Evolutionary conservation across 805 yeast species (phyloP).

Genomic region (Yamadazyma phyllophila): DNA sequence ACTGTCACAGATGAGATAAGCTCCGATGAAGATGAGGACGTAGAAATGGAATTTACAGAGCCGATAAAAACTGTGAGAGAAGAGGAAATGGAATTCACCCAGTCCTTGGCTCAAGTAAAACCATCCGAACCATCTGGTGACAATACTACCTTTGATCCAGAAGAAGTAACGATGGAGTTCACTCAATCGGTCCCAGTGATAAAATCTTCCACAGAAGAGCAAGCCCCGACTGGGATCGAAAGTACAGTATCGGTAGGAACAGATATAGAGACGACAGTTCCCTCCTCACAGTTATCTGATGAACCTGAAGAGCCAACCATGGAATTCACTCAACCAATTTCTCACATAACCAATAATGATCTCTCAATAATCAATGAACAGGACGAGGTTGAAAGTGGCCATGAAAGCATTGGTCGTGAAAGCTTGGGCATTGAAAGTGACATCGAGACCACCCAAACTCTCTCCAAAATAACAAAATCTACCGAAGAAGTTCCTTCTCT

Average conservation of each 20-base stretch:
- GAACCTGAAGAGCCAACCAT: slow-evolving; percentile 4
- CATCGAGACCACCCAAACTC: slow-evolving; percentile 14
- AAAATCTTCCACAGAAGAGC: neutral
- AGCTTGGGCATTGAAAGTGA: slow-evolving; percentile 4
- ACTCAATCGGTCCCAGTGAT: slow-evolving; percentile 10
- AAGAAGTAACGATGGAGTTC: slow-evolving; percentile 12
- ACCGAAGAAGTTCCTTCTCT: neutral
- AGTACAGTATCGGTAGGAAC: too few species aligned
- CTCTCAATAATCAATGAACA: slow-evolving; percentile 9
- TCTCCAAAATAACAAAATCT: neutral
- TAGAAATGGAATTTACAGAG: slow-evolving; percentile 27
- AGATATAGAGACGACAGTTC: too few species aligned
- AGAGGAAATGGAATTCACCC: slow-evolving; percentile 20
- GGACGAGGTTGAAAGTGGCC: slow-evolving; percentile 1
- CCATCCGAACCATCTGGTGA: neutral
- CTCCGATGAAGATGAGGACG: slow-evolving; percentile 9
- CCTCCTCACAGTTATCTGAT: too few species aligned
- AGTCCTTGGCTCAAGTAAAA: slow-evolving; percentile 6
- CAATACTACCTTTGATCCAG: neutral
- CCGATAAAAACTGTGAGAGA: slow-evolving; percentile 5
- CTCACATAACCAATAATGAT: slow-evolving; percentile 2
- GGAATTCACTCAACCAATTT: slow-evolving; percentile 14
- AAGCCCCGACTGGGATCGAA: neutral
- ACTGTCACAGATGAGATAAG: neutral
- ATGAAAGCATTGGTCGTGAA: neutral